phyloP scores from a whole-genome alignment of 176 grass and related monocot species.

The Ensete glaucum region DNA sequence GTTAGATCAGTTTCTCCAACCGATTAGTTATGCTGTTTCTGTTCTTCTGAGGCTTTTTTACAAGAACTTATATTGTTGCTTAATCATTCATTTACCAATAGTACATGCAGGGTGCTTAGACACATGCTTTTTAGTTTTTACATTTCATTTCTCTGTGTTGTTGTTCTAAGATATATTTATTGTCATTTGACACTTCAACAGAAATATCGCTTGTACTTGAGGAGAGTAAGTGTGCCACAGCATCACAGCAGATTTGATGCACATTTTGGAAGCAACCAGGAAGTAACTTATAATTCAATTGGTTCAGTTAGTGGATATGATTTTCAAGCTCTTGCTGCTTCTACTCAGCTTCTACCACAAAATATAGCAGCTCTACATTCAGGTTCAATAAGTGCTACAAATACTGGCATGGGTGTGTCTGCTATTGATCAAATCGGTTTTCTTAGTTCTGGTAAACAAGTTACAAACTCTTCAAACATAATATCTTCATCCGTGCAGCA shows the following conservation, averaged over 20 bases:
- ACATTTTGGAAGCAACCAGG: not conserved
- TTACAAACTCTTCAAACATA: not conserved
- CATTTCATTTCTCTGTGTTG: not conserved
- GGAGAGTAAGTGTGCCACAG: not conserved
- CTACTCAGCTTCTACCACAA: not conserved
- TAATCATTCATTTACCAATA: no score
- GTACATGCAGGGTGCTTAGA: not conserved
- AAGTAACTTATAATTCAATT: not conserved
- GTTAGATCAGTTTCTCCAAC: not conserved
- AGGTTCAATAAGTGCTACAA: not conserved
- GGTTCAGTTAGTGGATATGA: not conserved
- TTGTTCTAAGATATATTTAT: not conserved
- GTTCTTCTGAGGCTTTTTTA: not conserved
- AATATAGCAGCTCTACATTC: conserved; percentile 1
- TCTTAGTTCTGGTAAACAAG: not conserved
- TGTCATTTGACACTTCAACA: not conserved
- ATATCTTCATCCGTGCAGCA: not conserved
- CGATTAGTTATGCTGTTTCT: not conserved
- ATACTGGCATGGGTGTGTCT: not conserved
- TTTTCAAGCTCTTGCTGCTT: not conserved
- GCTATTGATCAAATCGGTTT: conserved; percentile 3
- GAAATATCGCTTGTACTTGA: conserved; percentile 12
- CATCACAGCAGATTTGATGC: conserved; percentile 3
- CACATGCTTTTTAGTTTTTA: not conserved
- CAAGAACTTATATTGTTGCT: not conserved